Conservation (phyloP, 176 grass and related monocot genomes). For the Zoysia japonica region DNA sequence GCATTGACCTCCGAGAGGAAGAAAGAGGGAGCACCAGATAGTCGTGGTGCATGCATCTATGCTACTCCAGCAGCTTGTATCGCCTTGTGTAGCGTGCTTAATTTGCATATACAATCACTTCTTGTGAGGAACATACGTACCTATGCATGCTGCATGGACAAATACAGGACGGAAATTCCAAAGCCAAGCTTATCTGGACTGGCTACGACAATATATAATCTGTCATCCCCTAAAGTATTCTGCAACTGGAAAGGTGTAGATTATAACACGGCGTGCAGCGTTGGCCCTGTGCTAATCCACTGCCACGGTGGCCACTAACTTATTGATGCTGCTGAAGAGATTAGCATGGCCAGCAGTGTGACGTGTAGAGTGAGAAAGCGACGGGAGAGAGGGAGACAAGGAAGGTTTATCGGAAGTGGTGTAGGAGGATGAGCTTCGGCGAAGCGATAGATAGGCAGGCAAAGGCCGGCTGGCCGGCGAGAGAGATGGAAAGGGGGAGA, state of each 20-base stretch:
- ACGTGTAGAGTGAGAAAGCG: not conserved
- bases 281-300: not conserved
- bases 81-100: no score
- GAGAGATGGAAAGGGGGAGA: not conserved
- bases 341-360: not conserved
- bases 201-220: no score
- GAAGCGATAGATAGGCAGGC: not conserved
- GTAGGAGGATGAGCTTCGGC: constrained; percentile 30
- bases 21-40: no score
- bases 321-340: not conserved
- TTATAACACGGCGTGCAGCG: not conserved
- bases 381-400: not conserved
- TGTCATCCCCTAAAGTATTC: no score
- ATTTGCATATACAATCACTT: no score
- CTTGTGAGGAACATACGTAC: no score
- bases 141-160: no score
- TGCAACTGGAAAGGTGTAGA: not conserved
- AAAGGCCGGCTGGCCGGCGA: not conserved
- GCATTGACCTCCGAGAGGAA: no score
- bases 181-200: no score
- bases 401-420: not conserved
- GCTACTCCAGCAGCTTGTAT: no score
- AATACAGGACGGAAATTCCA: no score
- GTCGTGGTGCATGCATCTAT: no score
- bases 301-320: not conserved